Evolutionary conservation across 2,329 filamentous ascomycete species (phyloP), one percentile per base, ranked within the genome.

Genomic region (Albophoma yamanashiensis): DNA sequence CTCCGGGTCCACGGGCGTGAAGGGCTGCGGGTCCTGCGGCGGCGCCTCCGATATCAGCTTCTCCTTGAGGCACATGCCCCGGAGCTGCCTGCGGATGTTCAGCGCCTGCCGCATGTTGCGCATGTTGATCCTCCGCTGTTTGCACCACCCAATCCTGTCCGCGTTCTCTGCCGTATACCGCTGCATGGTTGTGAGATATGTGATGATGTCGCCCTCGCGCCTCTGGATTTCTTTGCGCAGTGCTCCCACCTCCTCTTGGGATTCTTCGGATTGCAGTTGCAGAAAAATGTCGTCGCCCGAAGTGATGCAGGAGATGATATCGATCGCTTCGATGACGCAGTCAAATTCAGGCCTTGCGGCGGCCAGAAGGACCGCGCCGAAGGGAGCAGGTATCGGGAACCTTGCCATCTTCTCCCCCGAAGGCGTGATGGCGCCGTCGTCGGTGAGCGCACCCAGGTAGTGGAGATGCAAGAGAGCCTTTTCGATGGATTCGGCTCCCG

Each of bases 381-480:
- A 84, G 0, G 89, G 83, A 0, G 91, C 91, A 0, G 91, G 87
- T 1, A 99, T 81, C 0, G 94, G 94, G 27, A 97, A 85, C 43
- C 86, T 82, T 0, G 93, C 89, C 73, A 99, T 92, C 59, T 88
- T 87, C 52, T 81, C 78, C 1, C 94, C 94, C 22, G 85, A 78
- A 0, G 82, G 75, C 5, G 88, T 97, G 68, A 99, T 91, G 1
- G 77, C 76, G 7, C 91, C 92, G 8, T 84, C 77, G 27, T 89
- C 84, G 3, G 85, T 80, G 0, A 99, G 74, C 0, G 92, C 92
- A 14, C 88, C 86, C 2, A 99, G 85, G 42, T 88, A 83, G 58
- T 91, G 84, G 0, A 99, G 81, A 59, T 94, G 89, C 7, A 94
- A 74, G 1, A 97, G 78, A 0, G 92, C 92, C 65, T 91, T 91